Conservation (phyloP, 75 land plant species). For the Cunninghamia lanceolata region DNA sequence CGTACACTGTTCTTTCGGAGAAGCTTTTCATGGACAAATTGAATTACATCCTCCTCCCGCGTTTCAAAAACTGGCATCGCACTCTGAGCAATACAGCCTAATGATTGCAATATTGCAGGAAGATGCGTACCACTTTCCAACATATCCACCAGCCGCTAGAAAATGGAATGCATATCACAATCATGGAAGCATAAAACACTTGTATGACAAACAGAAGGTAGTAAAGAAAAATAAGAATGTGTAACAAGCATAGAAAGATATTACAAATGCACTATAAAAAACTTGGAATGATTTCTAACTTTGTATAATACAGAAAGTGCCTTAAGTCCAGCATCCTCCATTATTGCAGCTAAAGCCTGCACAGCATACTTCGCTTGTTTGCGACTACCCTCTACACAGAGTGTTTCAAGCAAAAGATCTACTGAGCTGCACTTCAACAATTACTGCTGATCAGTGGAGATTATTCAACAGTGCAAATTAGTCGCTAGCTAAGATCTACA, state of each 20-base stretch:
- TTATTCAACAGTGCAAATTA: not conserved
- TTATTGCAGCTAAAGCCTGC: conserved; percentile 82
- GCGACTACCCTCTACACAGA: conserved; percentile 89
- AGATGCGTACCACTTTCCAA: conserved; percentile 69
- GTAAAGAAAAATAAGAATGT: not conserved
- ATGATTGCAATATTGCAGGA: conserved; percentile 83
- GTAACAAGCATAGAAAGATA: not conserved
- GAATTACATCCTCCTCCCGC: conserved; percentile 77
- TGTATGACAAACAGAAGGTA: not conserved
- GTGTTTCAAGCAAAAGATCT: conserved; percentile 70
- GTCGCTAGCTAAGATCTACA: not conserved
- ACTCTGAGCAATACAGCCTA: conserved; percentile 88
- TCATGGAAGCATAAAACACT: not conserved
- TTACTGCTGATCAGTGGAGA: not conserved
- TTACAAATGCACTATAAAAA: not conserved
- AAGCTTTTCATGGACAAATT: conserved; percentile 63
- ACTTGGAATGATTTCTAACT: conserved; percentile 32
- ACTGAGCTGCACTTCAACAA: conserved; percentile 54
- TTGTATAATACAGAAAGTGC: conserved; percentile 93
- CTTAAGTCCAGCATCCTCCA: conserved; percentile 88
- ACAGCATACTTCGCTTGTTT: conserved; percentile 96
- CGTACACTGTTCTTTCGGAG: conserved; percentile 50
- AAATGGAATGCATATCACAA: conserved; percentile 3
- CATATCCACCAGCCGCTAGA: conserved; percentile 84
- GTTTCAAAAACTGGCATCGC: conserved; percentile 97